phyloP scores from a whole-genome alignment of 2,329 filamentous ascomycete species.

The Canariomyces notabilis region DNA sequence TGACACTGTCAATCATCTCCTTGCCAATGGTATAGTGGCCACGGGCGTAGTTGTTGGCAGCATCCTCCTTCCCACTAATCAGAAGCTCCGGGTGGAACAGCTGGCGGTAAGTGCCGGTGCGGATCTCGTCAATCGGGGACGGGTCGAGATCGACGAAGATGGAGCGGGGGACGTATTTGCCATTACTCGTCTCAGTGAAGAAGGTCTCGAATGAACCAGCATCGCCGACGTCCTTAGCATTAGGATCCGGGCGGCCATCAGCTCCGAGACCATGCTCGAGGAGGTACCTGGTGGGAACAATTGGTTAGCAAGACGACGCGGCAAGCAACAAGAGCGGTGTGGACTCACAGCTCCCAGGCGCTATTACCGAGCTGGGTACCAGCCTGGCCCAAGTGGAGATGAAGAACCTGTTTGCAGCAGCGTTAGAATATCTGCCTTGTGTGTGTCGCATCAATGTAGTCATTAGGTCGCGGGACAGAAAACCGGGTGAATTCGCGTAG shows the following conservation, averaged over 20 bases:
- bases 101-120: constrained; percentile 61
- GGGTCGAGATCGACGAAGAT: constrained; percentile 70
- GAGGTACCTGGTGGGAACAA: constrained; percentile 54
- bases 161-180: constrained; percentile 68
- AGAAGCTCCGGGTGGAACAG: constrained; percentile 69
- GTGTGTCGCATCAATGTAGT: neutral
- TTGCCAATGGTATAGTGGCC: constrained; percentile 73
- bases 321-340: constrained; percentile 37
- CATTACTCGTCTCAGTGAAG: constrained; percentile 66
- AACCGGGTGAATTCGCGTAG: neutral
- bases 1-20: constrained; percentile 67
- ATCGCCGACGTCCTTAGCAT: constrained; percentile 54
- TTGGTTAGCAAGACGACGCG: constrained; percentile 9
- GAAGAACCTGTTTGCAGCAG: constrained; percentile 46
- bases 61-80: constrained; percentile 71
- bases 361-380: constrained; percentile 70
- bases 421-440: constrained; percentile 8
- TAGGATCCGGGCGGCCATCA: constrained; percentile 61
- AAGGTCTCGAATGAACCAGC: constrained; percentile 66
- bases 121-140: constrained; percentile 69
- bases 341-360: constrained; percentile 63
- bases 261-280: constrained; percentile 65
- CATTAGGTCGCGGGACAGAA: neutral
- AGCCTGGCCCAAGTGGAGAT: constrained; percentile 63
- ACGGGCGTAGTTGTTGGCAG: constrained; percentile 72